phyloP scores from a whole-genome alignment of 176 grass and related monocot species.

The Alopecurus myosuroides region DNA sequence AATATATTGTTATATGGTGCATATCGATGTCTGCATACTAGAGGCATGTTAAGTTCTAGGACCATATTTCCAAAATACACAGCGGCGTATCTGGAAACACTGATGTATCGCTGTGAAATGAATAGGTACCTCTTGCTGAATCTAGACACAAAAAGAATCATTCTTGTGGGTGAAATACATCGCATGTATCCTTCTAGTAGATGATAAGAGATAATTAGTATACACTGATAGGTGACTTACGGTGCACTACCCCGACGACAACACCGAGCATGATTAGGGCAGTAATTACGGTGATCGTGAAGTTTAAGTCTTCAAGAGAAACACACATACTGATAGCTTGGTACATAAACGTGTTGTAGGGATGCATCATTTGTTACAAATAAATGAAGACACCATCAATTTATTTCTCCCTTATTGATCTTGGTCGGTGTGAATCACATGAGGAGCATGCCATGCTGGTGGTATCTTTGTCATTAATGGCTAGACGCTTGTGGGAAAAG shows the following conservation, averaged over 20 bases:
- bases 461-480: slow-evolving; percentile 12
- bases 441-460: background rate
- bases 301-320: background rate
- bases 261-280: too few relatives aligned
- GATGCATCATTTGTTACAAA: background rate
- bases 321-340: background rate
- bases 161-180: background rate
- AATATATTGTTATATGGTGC: too few relatives aligned
- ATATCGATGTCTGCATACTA: too few relatives aligned
- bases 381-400: background rate
- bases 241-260: background rate
- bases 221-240: background rate
- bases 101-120: background rate
- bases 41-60: too few relatives aligned
- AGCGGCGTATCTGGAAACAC: background rate
- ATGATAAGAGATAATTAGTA: background rate
- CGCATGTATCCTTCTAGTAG: background rate
- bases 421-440: background rate
- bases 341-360: background rate
- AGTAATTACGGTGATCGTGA: background rate
- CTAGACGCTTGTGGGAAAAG: background rate
- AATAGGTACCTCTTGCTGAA: background rate
- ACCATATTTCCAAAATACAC: too few relatives aligned
- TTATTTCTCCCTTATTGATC: background rate
- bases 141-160: too few relatives aligned